phyloP scores from a whole-genome alignment of 2,329 filamentous ascomycete genomes.

The Hymenoscyphus fraxineus region DNA sequence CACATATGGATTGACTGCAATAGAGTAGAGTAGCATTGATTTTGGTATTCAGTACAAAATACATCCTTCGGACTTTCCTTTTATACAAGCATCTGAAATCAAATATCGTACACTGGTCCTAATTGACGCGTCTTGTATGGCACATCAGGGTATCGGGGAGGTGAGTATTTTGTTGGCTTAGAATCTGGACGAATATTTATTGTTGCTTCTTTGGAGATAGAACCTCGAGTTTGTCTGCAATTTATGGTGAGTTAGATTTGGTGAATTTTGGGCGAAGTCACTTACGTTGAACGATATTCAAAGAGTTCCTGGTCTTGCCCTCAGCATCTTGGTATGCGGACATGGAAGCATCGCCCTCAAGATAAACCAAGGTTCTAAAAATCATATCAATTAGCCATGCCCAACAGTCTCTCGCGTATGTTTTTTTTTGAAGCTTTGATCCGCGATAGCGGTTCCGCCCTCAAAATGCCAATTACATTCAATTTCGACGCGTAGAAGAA shows the following conservation, averaged over 20 bases:
- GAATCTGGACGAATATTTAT: not conserved
- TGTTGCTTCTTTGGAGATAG: conserved; percentile 36
- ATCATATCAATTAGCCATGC: not conserved
- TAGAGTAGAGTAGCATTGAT: conserved; percentile 3
- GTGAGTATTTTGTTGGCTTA: not conserved
- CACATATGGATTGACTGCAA: not conserved
- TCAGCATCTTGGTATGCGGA: conserved; percentile 64
- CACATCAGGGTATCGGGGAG: conserved; percentile 5
- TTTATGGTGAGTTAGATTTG: conserved; percentile 4
- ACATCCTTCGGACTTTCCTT: not conserved
- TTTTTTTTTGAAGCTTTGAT: not conserved
- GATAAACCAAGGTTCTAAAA: conserved; percentile 68
- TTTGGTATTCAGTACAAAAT: not conserved
- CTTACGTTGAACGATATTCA: conserved; percentile 81
- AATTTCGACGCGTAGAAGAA: conserved; percentile 27
- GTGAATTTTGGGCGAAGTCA: conserved; percentile 23
- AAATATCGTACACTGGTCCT: conserved; percentile 11
- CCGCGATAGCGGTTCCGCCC: not conserved
- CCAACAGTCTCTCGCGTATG: not conserved
- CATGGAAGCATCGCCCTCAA: conserved; percentile 79
- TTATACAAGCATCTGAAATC: conserved; percentile 7
- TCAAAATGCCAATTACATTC: not conserved
- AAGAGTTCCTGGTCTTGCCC: conserved; percentile 58
- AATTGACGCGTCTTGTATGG: conserved; percentile 3
- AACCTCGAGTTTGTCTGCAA: conserved; percentile 45